phyloP scores from a whole-genome alignment of 2,329 filamentous ascomycete species.

The Claviceps paspali region DNA sequence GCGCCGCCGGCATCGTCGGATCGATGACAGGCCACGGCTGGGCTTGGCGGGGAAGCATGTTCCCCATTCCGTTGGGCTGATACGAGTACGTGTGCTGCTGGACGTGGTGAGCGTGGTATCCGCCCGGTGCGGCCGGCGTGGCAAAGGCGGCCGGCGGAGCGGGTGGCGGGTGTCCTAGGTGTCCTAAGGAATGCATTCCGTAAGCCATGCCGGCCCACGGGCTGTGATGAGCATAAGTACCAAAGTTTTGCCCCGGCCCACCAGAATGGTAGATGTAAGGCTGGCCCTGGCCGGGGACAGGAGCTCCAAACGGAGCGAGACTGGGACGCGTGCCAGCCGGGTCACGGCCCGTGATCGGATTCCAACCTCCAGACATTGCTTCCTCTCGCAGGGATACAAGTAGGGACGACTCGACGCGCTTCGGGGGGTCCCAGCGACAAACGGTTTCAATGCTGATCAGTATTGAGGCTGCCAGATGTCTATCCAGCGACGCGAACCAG shows the following conservation, averaged over 20 bases:
- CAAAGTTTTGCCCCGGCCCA: constrained; percentile 20
- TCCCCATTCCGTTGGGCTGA: constrained; percentile 24
- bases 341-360: constrained; percentile 24
- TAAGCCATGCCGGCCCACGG: constrained; percentile 14
- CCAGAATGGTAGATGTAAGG: constrained; percentile 23
- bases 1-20: constrained; percentile 31
- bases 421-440: not conserved
- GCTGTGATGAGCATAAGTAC: constrained; percentile 10
- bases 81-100: constrained; percentile 15
- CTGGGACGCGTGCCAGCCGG: constrained; percentile 16
- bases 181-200: constrained; percentile 10
- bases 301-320: constrained; percentile 18
- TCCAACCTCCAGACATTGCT: constrained; percentile 24
- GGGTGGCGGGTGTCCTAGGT: not conserved
- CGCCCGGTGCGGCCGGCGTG: constrained; percentile 7
- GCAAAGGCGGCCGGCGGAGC: constrained; percentile 2
- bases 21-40: constrained; percentile 28
- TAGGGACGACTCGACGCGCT: not conserved
- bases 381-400: too few relatives aligned
- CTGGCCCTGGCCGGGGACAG: constrained; percentile 20
- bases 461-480: constrained; percentile 21
- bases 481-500: constrained; percentile 16
- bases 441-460: constrained; percentile 5
- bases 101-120: constrained; percentile 14
- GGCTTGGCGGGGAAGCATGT: constrained; percentile 22